Evolutionary conservation across 2,329 filamentous ascomycete genomes (phyloP), one percentile per base, ranked within the genome.

Genomic region (Scleromitrula shiraiana): DNA sequence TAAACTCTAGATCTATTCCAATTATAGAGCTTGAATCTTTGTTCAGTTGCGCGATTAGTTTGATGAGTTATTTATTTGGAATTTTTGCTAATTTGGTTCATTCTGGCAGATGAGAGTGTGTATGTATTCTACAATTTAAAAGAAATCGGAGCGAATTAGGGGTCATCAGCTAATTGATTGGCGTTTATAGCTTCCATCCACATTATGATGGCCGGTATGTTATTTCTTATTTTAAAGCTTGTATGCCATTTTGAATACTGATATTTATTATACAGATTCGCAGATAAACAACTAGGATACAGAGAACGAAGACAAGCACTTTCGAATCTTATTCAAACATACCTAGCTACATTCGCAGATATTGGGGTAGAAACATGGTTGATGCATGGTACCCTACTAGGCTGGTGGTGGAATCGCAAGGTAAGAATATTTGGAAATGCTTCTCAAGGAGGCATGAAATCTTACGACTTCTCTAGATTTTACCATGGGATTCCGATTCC

Each of bases 401-500:
- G 87, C 8, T 94, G 88, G 88, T 93, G 85, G 85, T 94, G 88
- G 88, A 90, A 88, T 52, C 55, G 58, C 15, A 64, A 62, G 56
- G 61, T 62, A 45, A 0, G 14, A 23, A 19, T 5, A 17, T 22
- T 17, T 8, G 14, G 23, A 33, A 35, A 8, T 12, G n/a, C n/a
- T 8, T 14, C 10, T n/a, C 22, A 17, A 27, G 19, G 23, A 14
- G 8, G 7, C 15, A 15, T 7, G 17, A 9, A 24, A 20, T 24
- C 32, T 14, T 39, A 41, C 26, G 14, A 17, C 14, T 41, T 17
- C 9, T 23, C n/a, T 35, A 61, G 58, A 80, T 87, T 61, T 77
- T 90, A 66, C 85, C 85, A 1, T 90, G 86, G 85, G 87, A 91
- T 65, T 85, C 81, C 68, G 87, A 93, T 62, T 73, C 90, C 46